A percentile compares a stretch with the other conserved stretches of the same genome.
Conservation (phyloP, 2,329 filamentous ascomycete species). For the Colletotrichum liaoningense region DNA sequence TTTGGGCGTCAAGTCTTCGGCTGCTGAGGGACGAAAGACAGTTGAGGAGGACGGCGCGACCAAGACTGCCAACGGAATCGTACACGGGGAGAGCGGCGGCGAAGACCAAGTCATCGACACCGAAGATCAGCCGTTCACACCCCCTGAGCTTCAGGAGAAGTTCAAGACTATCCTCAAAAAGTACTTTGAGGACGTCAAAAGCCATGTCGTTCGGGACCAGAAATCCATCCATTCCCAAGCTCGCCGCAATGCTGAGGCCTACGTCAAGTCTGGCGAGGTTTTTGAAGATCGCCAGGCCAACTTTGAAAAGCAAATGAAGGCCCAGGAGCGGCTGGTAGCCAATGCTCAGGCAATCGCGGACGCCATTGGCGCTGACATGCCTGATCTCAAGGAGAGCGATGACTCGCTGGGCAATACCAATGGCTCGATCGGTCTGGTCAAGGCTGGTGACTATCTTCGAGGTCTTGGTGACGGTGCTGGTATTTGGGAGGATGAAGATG, state of each 20-base stretch:
- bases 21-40: conserved; percentile 83
- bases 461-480: conserved; percentile 91
- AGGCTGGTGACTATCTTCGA: conserved; percentile 91
- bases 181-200: conserved; percentile 94
- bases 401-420: conserved; percentile 73
- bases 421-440: conserved; percentile 90
- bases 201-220: conserved; percentile 90
- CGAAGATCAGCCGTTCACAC: conserved; percentile 75
- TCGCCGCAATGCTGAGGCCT: conserved; percentile 95
- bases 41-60: conserved; percentile 84
- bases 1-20: conserved; percentile 79
- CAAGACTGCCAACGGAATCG: conserved; percentile 48
- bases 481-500: conserved; percentile 99
- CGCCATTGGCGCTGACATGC: conserved; percentile 90
- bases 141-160: conserved; percentile 82
- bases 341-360: conserved; percentile 95
- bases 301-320: conserved; percentile 93
- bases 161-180: conserved; percentile 87
- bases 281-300: conserved; percentile 97
- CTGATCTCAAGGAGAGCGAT: conserved; percentile 87
- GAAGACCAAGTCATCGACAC: conserved; percentile 50
- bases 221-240: conserved; percentile 88
- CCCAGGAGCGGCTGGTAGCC: conserved; percentile 87
- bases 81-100: conserved; percentile 8
- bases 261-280: conserved; percentile 97